phyloP scores from a whole-genome alignment of 2,329 filamentous ascomycete species.

The Diplodia intermedia region DNA sequence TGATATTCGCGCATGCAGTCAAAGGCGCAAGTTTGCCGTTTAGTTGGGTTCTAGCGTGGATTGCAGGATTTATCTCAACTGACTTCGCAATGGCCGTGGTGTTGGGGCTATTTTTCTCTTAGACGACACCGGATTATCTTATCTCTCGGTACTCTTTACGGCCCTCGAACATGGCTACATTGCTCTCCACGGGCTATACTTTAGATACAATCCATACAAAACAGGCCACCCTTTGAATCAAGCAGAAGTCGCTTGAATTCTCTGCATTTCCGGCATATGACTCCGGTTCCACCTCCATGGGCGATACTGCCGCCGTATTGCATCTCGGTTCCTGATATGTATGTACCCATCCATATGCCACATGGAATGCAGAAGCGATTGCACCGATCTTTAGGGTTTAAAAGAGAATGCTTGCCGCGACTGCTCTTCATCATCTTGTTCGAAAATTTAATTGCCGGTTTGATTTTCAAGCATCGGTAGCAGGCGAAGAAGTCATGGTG shows the following conservation, averaged over 20 bases:
- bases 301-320: background rate
- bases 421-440: slow-evolving; percentile 1
- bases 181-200: too few species aligned
- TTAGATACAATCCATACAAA: background rate
- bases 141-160: too few species aligned
- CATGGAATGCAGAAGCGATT: slow-evolving; percentile 8
- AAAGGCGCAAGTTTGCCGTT: background rate
- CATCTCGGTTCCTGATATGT: background rate
- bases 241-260: background rate
- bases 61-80: background rate
- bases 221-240: background rate
- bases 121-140: background rate
- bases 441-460: background rate
- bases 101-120: background rate
- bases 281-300: background rate
- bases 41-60: background rate
- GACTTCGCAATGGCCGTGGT: background rate
- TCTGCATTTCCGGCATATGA: background rate
- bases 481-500: slow-evolving; percentile 9
- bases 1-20: background rate
- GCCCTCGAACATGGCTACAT: too few species aligned
- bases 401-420: background rate
- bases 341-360: background rate
- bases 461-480: background rate
- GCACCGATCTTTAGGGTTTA: background rate